A percentile compares a stretch with the other conserved stretches of the same genome.
phyloP scores from a whole-genome alignment of 2,329 filamentous ascomycete species.

The Chaetomium strumarium region DNA sequence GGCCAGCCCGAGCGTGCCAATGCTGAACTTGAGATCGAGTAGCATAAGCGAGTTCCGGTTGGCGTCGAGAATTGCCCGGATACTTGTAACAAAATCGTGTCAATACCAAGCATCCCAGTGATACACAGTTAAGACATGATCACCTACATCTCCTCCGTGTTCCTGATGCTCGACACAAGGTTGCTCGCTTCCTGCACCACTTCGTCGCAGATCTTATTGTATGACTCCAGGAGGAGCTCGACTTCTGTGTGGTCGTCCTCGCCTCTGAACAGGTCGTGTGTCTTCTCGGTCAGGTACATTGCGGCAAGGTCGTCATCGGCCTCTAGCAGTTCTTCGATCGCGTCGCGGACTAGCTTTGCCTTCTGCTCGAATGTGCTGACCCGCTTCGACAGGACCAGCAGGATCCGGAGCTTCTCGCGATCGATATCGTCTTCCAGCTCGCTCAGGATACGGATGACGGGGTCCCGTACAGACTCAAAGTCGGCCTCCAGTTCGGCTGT shows the following conservation, averaged over 20 bases:
- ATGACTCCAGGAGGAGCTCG: conserved; percentile 93
- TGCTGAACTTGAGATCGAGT: conserved; percentile 91
- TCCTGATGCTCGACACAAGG: conserved; percentile 87
- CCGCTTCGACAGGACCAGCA: conserved; percentile 92
- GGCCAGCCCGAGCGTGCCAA: conserved; percentile 88
- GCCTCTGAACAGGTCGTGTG: conserved; percentile 30
- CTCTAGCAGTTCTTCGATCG: conserved; percentile 90
- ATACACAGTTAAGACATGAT: not conserved
- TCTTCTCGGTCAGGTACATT: conserved; percentile 94
- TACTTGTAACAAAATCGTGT: conserved; percentile 42
- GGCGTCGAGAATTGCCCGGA: conserved; percentile 93
- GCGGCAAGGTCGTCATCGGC: conserved; percentile 89
- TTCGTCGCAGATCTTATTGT: conserved; percentile 96
- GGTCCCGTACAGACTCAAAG: conserved; percentile 88
- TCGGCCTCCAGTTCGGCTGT: conserved; percentile 89
- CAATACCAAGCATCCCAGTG: not conserved
- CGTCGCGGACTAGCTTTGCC: conserved; percentile 85
- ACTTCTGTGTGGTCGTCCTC: conserved; percentile 58
- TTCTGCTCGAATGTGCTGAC: conserved; percentile 97
- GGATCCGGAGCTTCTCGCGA: conserved; percentile 80
- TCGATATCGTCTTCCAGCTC: conserved; percentile 97
- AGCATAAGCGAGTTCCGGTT: conserved; percentile 98
- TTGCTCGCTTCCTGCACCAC: conserved; percentile 94
- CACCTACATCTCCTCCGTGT: conserved; percentile 93
- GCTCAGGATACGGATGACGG: conserved; percentile 79